These are phyloP conservation scores for Yamadazyma nakazawae DNA, from an alignment of 805 yeast species.

Conservation along the genomic window DNA sequence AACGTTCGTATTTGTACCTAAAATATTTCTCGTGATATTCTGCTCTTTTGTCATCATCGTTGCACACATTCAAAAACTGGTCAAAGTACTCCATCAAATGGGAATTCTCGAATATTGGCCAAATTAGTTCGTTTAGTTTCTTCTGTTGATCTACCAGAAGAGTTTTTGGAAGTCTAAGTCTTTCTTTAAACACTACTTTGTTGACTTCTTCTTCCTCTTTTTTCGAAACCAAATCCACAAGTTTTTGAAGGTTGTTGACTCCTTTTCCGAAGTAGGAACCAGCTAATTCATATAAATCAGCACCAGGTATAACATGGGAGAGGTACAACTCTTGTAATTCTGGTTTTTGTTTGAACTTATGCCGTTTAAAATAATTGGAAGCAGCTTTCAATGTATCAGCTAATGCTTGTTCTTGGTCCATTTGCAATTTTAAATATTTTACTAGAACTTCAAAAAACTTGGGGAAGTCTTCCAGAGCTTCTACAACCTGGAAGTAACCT, in stretches of 20 bases:
- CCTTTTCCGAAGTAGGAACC: slow-evolving; percentile 45
- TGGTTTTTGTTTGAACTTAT: slow-evolving; percentile 24
- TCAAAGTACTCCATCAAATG: slow-evolving; percentile 53
- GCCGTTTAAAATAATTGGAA: slow-evolving; percentile 40
- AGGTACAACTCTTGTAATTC: slow-evolving; percentile 47
- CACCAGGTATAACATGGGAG: slow-evolving; percentile 52
- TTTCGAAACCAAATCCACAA: slow-evolving; percentile 37
- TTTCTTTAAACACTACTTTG: slow-evolving; percentile 42
- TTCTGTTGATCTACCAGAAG: slow-evolving; percentile 39
- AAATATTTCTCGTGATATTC: slow-evolving; percentile 58
- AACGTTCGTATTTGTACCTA: slow-evolving; percentile 50
- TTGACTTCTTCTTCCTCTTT: slow-evolving; percentile 43
- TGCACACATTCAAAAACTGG: slow-evolving; percentile 50
- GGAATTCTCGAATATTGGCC: slow-evolving; percentile 50
- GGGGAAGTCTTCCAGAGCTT: slow-evolving; percentile 33
- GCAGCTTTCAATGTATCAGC: slow-evolving; percentile 50
- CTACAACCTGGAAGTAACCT: slow-evolving; percentile 58
- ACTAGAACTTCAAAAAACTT: slow-evolving; percentile 48
- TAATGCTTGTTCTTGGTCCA: slow-evolving; percentile 42
- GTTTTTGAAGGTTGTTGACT: slow-evolving; percentile 41
- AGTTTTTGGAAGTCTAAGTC: slow-evolving; percentile 46
- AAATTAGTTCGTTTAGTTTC: slow-evolving; percentile 36
- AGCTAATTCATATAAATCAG: slow-evolving; percentile 49
- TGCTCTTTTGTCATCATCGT: slow-evolving; percentile 61
- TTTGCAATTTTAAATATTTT: slow-evolving; percentile 39